Evolutionary conservation across 768 basidiomycete genomes (phyloP).

Genomic region (Podaxis rugospora): DNA sequence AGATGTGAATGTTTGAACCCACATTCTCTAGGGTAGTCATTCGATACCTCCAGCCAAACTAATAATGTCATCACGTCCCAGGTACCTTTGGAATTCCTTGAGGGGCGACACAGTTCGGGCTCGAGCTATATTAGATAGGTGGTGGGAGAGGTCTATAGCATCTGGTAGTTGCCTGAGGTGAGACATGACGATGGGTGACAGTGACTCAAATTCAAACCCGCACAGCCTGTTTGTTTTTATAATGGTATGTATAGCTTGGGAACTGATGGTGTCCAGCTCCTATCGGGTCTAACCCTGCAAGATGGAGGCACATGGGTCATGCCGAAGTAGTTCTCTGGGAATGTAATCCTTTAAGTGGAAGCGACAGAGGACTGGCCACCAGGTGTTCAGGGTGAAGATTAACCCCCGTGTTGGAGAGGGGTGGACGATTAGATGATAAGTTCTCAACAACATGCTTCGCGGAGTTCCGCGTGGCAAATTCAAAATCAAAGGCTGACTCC

Average conservation of each 20-base stretch:
- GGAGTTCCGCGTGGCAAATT: no score
- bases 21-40: background rate
- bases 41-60: constrained; percentile 61
- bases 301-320: background rate
- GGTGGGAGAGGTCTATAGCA: constrained; percentile 68
- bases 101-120: constrained; percentile 51
- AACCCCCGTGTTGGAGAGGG: no score
- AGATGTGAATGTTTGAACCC: background rate
- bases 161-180: constrained; percentile 31
- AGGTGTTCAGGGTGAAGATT: no score
- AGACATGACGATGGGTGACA: background rate
- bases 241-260: background rate
- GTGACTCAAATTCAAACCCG: background rate
- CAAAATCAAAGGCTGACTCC: no score
- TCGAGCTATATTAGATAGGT: constrained; percentile 54
- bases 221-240: background rate
- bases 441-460: no score
- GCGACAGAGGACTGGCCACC: background rate
- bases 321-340: background rate
- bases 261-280: background rate
- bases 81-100: constrained; percentile 64
- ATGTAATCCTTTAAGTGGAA: background rate
- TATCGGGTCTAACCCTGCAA: background rate
- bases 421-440: no score
- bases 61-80: constrained; percentile 47